Base-by-base conservation (phyloP, 768 basidiomycete genomes). In the Chlorophyllum brunneum region DNA sequence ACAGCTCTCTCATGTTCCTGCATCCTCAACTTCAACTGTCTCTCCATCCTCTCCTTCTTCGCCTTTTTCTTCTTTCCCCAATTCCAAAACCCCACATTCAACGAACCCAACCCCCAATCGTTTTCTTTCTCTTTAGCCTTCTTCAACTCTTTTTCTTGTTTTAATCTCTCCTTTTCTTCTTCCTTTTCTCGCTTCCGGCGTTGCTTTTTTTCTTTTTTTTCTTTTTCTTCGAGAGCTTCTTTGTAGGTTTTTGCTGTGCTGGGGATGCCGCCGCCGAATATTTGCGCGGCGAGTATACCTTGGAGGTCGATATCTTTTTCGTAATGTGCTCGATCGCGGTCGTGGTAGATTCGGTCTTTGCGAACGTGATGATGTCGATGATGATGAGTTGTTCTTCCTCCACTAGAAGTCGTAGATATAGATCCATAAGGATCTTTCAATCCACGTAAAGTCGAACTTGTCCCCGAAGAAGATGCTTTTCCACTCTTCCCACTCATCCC, bases 161-260 rank as follows among this genome's bases (percentile, higher is more conserved):
- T 49, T 5, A n/a, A 23, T 13, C 39, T 52, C 13, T 46, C 59
- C 8, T 37, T n/a, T 36, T 51, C 20, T 10, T 56, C 33, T 73
- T 79, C 81, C 36, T 45, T 58, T 41, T 54, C 54, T 37, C 41
- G 26, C 27, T 23, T 56, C 54, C 53, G 76, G 72, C 70, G 44
- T 43, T 45, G 48, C 10, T 57, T 54, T 18, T 47, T 57, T 9
- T 58, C 59, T 49, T 56, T 61, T 43, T 57, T 54, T 40, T 61
- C 34, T 5, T 29, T 43, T 40, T 41, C 43, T 39, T 48, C 47
- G 11, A 24, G 26, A 5, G 31, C 34, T 18, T 54, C 54, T 13
- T 44, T 44, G n/a, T 41, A 41, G 4, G 27, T 16, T 23, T 13
- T 16, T 20, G 23, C 41, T 3, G 26, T 31, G 7, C 39, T 38